phyloP scores from a whole-genome alignment of 179 eudicot species.

The Beta corolliflora region DNA sequence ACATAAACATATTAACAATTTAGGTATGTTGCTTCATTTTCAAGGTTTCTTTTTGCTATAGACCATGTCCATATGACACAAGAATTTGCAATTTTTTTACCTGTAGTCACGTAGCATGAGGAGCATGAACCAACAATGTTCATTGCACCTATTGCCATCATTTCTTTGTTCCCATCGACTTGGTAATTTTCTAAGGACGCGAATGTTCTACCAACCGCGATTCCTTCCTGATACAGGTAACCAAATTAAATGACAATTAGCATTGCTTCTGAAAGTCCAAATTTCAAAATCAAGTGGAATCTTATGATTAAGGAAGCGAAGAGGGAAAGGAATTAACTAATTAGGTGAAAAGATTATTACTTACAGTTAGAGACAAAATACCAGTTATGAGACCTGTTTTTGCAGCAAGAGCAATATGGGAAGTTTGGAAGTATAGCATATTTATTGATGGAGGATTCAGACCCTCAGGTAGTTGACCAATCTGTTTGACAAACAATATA shows the following conservation, averaged over 20 bases:
- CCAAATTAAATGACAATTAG: background rate
- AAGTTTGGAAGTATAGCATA: conserved; percentile 62
- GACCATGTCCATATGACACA: too few relatives aligned
- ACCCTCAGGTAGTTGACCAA: conserved; percentile 74
- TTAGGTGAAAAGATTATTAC: conserved; percentile 7
- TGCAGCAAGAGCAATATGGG: conserved; percentile 60
- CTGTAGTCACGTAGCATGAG: conserved; percentile 94
- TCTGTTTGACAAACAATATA: conserved; percentile 39
- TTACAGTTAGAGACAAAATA: conserved; percentile 84
- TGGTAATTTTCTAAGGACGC: conserved; percentile 85
- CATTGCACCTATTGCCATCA: conserved; percentile 91
- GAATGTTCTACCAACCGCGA: conserved; percentile 93
- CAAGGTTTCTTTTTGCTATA: background rate
- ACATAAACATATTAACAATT: background rate
- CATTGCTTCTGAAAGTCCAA: background rate
- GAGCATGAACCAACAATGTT: conserved; percentile 85
- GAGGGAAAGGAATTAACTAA: background rate
- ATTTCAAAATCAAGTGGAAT: background rate
- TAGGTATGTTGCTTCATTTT: background rate
- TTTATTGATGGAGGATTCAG: conserved; percentile 84
- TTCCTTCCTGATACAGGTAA: conserved; percentile 66
- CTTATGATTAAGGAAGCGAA: background rate
- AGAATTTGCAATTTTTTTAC: conserved; percentile 27
- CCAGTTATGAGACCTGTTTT: conserved; percentile 89
- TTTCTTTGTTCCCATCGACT: conserved; percentile 94